Evolutionary conservation across 2,329 filamentous ascomycete species (phyloP).

Genomic region (Cercospora sojina): DNA sequence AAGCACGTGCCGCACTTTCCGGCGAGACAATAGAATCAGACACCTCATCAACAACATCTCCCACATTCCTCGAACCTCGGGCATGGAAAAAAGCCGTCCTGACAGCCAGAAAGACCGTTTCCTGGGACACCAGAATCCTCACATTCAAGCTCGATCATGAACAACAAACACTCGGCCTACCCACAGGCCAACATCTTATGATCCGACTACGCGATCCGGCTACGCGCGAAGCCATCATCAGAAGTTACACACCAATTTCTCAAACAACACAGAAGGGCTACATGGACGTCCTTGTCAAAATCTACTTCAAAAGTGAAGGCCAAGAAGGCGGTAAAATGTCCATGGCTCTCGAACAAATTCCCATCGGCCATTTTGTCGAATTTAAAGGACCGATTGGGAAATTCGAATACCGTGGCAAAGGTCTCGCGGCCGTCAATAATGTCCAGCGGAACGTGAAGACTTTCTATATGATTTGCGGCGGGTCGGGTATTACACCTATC

Average conservation of each 20-base stretch:
- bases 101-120: conserved; percentile 66
- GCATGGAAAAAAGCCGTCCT: conserved; percentile 73
- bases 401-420: conserved; percentile 73
- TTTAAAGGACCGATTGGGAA: conserved; percentile 88
- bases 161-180: conserved; percentile 70
- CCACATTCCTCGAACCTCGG: conserved; percentile 69
- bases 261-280: conserved; percentile 59
- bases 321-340: conserved; percentile 76
- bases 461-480: conserved; percentile 85
- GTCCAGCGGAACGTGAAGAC: conserved; percentile 57
- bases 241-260: conserved; percentile 84
- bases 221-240: conserved; percentile 70
- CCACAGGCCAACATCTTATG: conserved; percentile 84
- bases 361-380: conserved; percentile 70
- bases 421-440: conserved; percentile 61
- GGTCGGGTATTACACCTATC: conserved; percentile 89
- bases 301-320: conserved; percentile 65
- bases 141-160: conserved; percentile 73
- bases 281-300: conserved; percentile 76
- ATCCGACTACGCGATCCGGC: conserved; percentile 73
- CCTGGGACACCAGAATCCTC: conserved; percentile 78
- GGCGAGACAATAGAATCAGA: conserved; percentile 46
- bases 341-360: conserved; percentile 69
- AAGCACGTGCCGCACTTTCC: conserved; percentile 54
- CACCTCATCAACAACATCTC: conserved; percentile 47